Percentiles rank a stretch among this genome's conserved stretches.
Conservation (phyloP, 1,284 basidiomycete genomes). For the Thelephora terrestris region DNA sequence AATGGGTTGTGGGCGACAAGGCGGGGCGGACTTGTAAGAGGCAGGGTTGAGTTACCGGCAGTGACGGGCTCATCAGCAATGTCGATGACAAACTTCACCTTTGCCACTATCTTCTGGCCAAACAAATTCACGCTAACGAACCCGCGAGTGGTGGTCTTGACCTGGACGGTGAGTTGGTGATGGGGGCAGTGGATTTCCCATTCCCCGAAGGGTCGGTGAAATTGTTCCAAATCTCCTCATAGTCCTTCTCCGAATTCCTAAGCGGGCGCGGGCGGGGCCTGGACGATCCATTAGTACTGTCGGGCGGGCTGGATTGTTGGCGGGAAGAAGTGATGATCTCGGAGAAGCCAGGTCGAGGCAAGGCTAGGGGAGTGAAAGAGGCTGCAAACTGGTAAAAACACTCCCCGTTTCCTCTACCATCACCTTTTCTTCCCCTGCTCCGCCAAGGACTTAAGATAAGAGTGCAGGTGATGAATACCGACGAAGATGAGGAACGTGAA, state of each 20-base stretch:
- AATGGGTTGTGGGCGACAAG: not conserved
- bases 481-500: slow-evolving; percentile 79
- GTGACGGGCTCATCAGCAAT: not conserved
- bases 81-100: slow-evolving; percentile 11
- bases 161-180: slow-evolving; percentile 5
- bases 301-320: slow-evolving; percentile 15
- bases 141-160: slow-evolving; percentile 8
- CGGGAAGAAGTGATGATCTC: slow-evolving; percentile 27
- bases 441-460: slow-evolving; percentile 39
- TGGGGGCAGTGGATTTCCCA: slow-evolving; percentile 10
- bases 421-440: slow-evolving; percentile 37
- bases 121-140: slow-evolving; percentile 20
- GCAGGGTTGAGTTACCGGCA: not conserved
- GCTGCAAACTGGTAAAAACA: slow-evolving; percentile 34
- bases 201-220: slow-evolving; percentile 29
- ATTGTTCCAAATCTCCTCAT: slow-evolving; percentile 40
- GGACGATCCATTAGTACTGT: slow-evolving; percentile 11
- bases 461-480: slow-evolving; percentile 55
- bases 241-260: slow-evolving; percentile 22
- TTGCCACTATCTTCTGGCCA: slow-evolving; percentile 6
- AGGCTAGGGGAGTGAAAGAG: slow-evolving; percentile 42
- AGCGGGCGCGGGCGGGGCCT: slow-evolving; percentile 18
- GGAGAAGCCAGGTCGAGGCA: slow-evolving; percentile 30
- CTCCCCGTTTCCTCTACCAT: slow-evolving; percentile 42
- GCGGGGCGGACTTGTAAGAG: not conserved